Conservation (phyloP, 2,329 filamentous ascomycete genomes). For the Alternaria conjuncta region DNA sequence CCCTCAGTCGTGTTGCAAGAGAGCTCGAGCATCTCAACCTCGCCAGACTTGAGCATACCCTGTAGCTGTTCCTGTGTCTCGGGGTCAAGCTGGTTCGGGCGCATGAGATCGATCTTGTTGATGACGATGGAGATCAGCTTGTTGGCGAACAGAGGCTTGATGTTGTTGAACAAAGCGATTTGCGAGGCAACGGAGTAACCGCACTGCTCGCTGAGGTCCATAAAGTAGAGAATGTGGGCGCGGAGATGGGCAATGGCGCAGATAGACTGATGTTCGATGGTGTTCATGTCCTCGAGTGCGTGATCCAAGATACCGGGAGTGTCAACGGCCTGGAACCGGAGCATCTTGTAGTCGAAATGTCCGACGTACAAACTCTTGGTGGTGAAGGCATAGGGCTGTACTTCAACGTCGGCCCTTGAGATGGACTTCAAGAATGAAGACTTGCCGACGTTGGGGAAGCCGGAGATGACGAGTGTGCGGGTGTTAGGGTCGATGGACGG, state of each 20-base stretch:
- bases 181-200: slow-evolving; percentile 93
- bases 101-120: slow-evolving; percentile 96
- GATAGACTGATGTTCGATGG: slow-evolving; percentile 99
- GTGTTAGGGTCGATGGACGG: slow-evolving; percentile 99
- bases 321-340: slow-evolving; percentile 87
- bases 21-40: slow-evolving; percentile 90
- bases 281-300: slow-evolving; percentile 97
- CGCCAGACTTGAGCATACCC: slow-evolving; percentile 79
- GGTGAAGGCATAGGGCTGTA: slow-evolving; percentile 98
- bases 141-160: slow-evolving; percentile 92
- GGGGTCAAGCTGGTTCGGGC: slow-evolving; percentile 83
- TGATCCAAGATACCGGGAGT: slow-evolving; percentile 98
- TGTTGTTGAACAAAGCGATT: slow-evolving; percentile 93
- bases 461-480: slow-evolving; percentile 92
- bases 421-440: slow-evolving; percentile 93
- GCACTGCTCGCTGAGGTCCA: slow-evolving; percentile 96
- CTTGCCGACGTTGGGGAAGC: slow-evolving; percentile 93
- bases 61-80: slow-evolving; percentile 81
- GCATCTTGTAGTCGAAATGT: slow-evolving; percentile 98
- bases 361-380: slow-evolving; percentile 97
- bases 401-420: slow-evolving; percentile 92
- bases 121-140: slow-evolving; percentile 96
- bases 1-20: slow-evolving; percentile 96
- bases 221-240: slow-evolving; percentile 95
- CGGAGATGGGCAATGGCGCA: slow-evolving; percentile 96